Conservation (phyloP, 441 rosid genomes). For the Adansonia grandidieri region DNA sequence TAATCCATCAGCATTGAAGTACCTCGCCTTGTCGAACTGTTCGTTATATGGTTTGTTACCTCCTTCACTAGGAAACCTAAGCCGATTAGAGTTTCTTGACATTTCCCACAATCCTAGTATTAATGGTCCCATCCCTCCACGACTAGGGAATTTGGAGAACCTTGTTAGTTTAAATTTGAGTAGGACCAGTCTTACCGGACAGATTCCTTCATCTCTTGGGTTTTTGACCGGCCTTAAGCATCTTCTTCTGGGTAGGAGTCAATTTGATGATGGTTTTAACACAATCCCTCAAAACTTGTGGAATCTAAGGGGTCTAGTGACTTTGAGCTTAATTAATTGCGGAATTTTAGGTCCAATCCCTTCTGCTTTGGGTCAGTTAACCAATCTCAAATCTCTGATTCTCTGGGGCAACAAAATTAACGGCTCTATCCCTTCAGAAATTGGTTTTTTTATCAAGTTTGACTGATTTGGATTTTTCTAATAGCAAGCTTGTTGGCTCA, state of each 20-base stretch:
- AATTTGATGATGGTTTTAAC: not conserved
- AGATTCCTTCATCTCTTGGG: not conserved
- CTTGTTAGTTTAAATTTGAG: not conserved
- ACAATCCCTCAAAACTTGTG: slow-evolving; percentile 2
- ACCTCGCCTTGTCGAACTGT: slow-evolving; percentile 22
- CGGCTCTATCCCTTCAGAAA: not conserved
- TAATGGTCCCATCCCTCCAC: slow-evolving; percentile 9
- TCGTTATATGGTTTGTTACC: slow-evolving; percentile 2
- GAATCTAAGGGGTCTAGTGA: not conserved
- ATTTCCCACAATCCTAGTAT: not conserved
- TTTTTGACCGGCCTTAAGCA: not conserved
- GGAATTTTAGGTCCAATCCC: not conserved
- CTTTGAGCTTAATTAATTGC: not conserved
- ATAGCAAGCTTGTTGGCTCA: not conserved
- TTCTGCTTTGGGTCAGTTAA: not conserved
- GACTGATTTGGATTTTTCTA: fast-evolving
- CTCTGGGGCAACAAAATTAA: not conserved
- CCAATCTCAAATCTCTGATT: fast-evolving
- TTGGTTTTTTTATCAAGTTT: not conserved
- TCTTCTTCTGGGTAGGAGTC: too few relatives aligned
- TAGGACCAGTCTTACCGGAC: not conserved
- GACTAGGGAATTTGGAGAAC: not conserved
- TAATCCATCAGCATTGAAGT: not conserved
- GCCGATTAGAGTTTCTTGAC: not conserved
- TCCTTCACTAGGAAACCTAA: not conserved